Conservation (phyloP, 306 rosid species). For the Luffa acutangula region DNA sequence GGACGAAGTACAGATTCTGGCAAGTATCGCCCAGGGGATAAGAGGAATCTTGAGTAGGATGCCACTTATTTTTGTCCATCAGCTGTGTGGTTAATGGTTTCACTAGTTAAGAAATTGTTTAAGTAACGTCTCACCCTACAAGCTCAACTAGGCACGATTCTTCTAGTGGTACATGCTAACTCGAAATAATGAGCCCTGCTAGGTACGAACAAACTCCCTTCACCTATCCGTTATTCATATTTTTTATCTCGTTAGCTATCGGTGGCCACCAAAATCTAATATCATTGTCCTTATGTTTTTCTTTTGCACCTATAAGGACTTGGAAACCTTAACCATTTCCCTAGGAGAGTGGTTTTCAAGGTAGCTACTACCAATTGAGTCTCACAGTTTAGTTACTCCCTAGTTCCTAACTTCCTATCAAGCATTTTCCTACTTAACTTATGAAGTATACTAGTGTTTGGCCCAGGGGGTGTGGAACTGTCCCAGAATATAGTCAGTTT, state of each 20-base stretch:
- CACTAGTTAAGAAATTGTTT: too few relatives aligned
- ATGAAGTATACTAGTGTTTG: too few relatives aligned
- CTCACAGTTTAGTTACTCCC: background rate
- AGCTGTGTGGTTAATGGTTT: background rate
- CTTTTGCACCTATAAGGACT: background rate
- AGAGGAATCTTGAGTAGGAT: background rate
- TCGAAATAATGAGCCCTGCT: background rate
- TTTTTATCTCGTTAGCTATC: background rate
- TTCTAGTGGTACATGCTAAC: background rate
- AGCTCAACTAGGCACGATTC: background rate
- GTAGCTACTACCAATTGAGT: background rate
- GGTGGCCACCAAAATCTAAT: background rate
- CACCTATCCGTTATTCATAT: background rate
- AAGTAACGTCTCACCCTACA: background rate
- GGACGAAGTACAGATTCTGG: background rate
- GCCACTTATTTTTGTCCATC: background rate
- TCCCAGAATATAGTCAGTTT: background rate
- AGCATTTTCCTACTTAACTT: background rate
- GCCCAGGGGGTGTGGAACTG: too few relatives aligned
- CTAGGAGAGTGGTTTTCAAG: background rate
- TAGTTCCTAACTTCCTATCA: background rate
- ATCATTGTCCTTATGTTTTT: background rate
- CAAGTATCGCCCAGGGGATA: background rate
- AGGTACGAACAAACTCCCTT: background rate
- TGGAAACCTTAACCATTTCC: background rate